Conservation (phyloP, 192 early-diverging fungal genomes). For the Backusella sp. region DNA sequence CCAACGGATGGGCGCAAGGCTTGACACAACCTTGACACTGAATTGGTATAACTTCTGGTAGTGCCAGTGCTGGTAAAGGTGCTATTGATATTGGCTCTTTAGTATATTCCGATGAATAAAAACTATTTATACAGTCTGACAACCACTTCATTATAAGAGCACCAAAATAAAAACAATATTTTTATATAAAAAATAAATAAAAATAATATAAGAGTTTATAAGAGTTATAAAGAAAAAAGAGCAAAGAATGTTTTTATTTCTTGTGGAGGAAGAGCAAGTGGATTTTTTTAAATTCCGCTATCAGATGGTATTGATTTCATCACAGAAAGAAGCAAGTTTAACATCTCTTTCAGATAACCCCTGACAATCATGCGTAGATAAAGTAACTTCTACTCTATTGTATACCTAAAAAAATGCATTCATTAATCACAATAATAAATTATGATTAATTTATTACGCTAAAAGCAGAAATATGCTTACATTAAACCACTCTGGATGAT, state of each 20-base stretch:
- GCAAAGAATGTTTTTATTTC: background rate
- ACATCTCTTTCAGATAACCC: slow-evolving; percentile 79
- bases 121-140: background rate
- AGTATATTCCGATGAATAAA: slow-evolving; percentile 13
- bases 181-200: background rate
- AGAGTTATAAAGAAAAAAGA: background rate
- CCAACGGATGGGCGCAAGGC: slow-evolving; percentile 1
- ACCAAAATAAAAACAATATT: background rate
- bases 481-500: slow-evolving; percentile 97
- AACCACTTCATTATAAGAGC: slow-evolving; percentile 14
- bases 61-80: background rate
- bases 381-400: slow-evolving; percentile 84
- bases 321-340: slow-evolving; percentile 70
- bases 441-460: background rate
- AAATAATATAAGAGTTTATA: background rate
- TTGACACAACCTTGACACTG: slow-evolving; percentile 7
- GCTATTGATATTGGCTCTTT: background rate
- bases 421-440: background rate
- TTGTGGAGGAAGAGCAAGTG: background rate
- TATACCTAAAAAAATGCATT: slow-evolving; percentile 69
- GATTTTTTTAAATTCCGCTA: background rate
- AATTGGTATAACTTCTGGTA: background rate
- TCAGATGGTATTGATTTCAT: slow-evolving; percentile 32
- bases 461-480: slow-evolving; percentile 35
- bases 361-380: slow-evolving; percentile 89